phyloP scores from a whole-genome alignment of 2,329 filamentous ascomycete genomes.

The Trichoderma endophyticum region DNA sequence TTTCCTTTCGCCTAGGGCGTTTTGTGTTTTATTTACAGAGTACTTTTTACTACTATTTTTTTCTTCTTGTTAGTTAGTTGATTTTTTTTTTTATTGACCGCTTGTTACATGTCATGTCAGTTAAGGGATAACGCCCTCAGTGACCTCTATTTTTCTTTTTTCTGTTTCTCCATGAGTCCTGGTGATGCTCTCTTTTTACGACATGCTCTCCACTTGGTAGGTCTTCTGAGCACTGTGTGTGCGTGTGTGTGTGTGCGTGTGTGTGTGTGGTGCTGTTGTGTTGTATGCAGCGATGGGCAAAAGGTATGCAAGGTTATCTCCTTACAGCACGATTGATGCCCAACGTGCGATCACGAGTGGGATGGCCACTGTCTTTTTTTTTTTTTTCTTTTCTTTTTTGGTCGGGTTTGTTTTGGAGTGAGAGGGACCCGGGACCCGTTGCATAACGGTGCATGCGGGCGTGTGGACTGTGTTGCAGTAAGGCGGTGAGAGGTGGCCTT shows the following conservation, averaged over 20 bases:
- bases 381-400: not conserved
- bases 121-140: not conserved
- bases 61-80: not conserved
- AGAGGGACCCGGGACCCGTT: not conserved
- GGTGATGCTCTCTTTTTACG: not conserved
- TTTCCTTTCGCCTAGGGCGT: constrained; percentile 8
- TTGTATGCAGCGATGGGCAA: not conserved
- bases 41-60: not conserved
- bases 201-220: not conserved
- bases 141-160: not conserved
- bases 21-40: not conserved
- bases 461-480: not conserved
- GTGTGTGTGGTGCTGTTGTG: not conserved
- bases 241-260: too few species aligned
- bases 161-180: not conserved
- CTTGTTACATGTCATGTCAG: constrained; percentile 10
- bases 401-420: not conserved
- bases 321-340: not conserved
- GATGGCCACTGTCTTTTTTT: not conserved
- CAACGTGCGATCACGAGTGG: constrained; percentile 14
- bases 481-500: not conserved
- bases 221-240: constrained; percentile 9
- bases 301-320: not conserved
- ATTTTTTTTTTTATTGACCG: not conserved
- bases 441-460: constrained; percentile 1